Conservation (phyloP, 2,329 filamentous ascomycete species). For the Periconia macrospinosa region DNA sequence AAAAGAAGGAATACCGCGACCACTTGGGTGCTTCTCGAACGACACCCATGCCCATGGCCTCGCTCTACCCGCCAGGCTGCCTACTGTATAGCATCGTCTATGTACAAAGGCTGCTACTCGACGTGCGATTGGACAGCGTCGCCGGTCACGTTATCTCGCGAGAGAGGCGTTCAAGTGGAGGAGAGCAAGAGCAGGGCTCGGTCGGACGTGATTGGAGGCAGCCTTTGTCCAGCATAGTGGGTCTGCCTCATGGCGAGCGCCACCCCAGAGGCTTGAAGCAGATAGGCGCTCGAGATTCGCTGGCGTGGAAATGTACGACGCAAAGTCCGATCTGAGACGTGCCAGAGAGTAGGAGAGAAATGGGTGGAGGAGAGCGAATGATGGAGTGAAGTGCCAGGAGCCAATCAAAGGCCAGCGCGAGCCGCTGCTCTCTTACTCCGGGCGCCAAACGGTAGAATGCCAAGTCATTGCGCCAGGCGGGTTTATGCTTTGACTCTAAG, state of each 20-base stretch:
- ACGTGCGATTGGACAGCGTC: conserved; percentile 29
- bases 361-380: conserved; percentile 30
- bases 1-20: conserved; percentile 12
- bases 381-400: conserved; percentile 15
- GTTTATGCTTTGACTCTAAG: too few relatives aligned
- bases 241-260: conserved; percentile 35
- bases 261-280: conserved; percentile 32
- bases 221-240: conserved; percentile 17
- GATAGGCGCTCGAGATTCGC: conserved; percentile 43
- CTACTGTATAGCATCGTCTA: conserved; percentile 25
- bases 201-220: conserved; percentile 37
- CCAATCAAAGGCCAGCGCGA: conserved; percentile 29
- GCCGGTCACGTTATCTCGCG: conserved; percentile 27
- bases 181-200: conserved; percentile 22
- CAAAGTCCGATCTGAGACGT: conserved; percentile 40
- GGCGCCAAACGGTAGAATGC: conserved; percentile 24
- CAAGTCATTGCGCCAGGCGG: conserved; percentile 3
- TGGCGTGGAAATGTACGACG: conserved; percentile 36
- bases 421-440: conserved; percentile 8
- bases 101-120: conserved; percentile 12
- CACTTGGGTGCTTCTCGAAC: conserved; percentile 12
- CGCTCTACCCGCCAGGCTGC: conserved; percentile 27
- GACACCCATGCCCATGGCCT: conserved; percentile 15
- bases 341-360: conserved; percentile 22
- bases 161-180: conserved; percentile 26